A percentile compares a stretch with the other conserved stretches of the same genome.
Conservation (phyloP, 75 land plant species). For the Pinus tabuliformis region DNA sequence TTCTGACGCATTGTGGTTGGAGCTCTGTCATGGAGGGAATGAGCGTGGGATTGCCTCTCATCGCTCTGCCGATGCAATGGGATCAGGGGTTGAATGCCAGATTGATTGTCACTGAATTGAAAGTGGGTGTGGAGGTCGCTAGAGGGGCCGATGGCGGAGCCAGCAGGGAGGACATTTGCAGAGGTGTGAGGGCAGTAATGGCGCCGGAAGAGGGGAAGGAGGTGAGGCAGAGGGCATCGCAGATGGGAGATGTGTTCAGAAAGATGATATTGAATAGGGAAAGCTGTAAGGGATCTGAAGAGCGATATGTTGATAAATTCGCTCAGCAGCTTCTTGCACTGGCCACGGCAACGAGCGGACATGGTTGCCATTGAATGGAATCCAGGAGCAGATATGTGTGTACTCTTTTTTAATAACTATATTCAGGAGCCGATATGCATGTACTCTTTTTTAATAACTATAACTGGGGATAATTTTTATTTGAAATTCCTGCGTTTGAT, state of each 20-base stretch:
- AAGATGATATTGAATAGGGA: background rate
- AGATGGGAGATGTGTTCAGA: background rate
- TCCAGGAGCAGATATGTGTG: too few relatives aligned
- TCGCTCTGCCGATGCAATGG: slow-evolving; percentile 13
- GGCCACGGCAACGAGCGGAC: background rate
- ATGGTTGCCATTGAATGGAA: too few relatives aligned
- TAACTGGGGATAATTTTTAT: too few relatives aligned
- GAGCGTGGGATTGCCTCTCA: slow-evolving; percentile 13
- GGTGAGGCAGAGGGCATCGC: background rate
- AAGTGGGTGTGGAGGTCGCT: slow-evolving; percentile 9
- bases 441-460: too few relatives aligned
- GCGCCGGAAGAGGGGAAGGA: background rate
- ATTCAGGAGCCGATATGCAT: too few relatives aligned
- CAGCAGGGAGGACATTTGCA: slow-evolving; percentile 9
- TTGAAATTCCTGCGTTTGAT: too few relatives aligned
- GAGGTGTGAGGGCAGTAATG: slow-evolving; percentile 12
- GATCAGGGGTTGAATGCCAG: slow-evolving; percentile 19
- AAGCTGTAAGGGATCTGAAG: background rate
- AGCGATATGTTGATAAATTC: background rate
- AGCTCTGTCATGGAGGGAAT: slow-evolving; percentile 7
- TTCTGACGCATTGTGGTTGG: slow-evolving; percentile 12
- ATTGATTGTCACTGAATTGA: slow-evolving; percentile 14
- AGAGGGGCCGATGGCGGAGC: background rate
- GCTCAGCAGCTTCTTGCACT: background rate
- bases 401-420: too few relatives aligned